A percentile compares a stretch with the other conserved stretches of the same genome.
Conservation (phyloP, 331 rosid species). For the Rosa hybrid region DNA sequence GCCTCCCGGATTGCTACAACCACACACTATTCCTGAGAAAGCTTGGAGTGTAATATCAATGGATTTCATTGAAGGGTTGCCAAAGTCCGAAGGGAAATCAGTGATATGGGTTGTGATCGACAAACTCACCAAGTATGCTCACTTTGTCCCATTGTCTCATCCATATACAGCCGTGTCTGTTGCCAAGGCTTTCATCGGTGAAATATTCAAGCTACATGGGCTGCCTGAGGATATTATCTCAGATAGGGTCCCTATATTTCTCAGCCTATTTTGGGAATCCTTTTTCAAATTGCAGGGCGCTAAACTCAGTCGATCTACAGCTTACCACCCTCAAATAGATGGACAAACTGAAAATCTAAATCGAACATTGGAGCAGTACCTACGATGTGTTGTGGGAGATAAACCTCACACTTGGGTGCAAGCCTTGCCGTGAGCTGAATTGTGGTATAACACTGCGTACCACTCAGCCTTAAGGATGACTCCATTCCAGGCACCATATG, state of each 20-base stretch:
- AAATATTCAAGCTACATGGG: not conserved
- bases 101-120: not conserved
- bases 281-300: not conserved
- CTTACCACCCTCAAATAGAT: not conserved
- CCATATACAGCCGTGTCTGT: not conserved
- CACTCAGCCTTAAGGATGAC: not conserved
- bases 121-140: not conserved
- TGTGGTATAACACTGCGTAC: not conserved
- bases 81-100: not conserved
- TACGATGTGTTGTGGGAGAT: not conserved
- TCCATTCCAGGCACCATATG: not conserved
- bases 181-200: not conserved
- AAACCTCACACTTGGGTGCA: not conserved
- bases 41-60: not conserved
- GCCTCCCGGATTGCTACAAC: not conserved
- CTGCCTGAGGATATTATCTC: not conserved
- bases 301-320: not conserved
- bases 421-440: not conserved
- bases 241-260: not conserved
- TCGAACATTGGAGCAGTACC: not conserved
- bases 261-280: not conserved
- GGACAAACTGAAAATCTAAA: not conserved
- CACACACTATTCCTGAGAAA: not conserved
- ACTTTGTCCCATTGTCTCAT: not conserved
- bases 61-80: conserved; percentile 17